Base-by-base conservation (phyloP, 2,329 filamentous ascomycete species). In the Diplodia corticola region DNA sequence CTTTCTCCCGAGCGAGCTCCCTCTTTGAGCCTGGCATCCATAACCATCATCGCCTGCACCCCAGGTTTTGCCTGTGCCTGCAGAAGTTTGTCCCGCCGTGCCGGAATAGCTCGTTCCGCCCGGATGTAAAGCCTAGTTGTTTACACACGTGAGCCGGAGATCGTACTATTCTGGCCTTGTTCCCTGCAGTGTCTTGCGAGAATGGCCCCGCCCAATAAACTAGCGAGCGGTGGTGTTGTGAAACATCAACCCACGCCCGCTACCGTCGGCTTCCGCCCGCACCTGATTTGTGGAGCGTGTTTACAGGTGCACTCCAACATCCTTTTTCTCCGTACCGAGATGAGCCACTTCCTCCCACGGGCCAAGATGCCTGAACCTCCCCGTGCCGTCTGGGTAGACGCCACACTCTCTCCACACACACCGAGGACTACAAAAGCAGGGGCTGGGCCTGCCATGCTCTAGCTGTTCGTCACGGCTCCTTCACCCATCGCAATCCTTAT, bases 261-360 rank as follows among this genome's bases (percentile, higher is more conserved):
- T 35, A 46, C 40, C 44, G 57, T 28, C 44, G 22, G 26, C 48
- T 61, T 13, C 57, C 57, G 57, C 57, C 17, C 48, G 44, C 57
- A 9, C 57, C 57, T 50, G 57, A 48, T 61, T 61, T 33, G 57
- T 44, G 44, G 44, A 49, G 44, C 44, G 7, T 22, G 44, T 61
- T 61, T 49, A 61, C 40, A 61, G 40, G 17, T 49, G 20, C 57
- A 49, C 44, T 22, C 24, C 24, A 13, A 15, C 57, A 24, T 61
- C 57, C 57, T 49, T 61, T 61, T 61, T 61, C 44, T 61, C 57
- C 57, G 57, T 61, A 35, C 57, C 57, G 57, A 61, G 24, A 61
- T 61, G 57, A 61, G 28, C 28, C 57, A 37, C 40, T 61, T 40
- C 48, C 33, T 61, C 44, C 35, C 57, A 61, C 57, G 57, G 57